Conservation (phyloP, 306 rosid species). For the Quercus rubra region DNA sequence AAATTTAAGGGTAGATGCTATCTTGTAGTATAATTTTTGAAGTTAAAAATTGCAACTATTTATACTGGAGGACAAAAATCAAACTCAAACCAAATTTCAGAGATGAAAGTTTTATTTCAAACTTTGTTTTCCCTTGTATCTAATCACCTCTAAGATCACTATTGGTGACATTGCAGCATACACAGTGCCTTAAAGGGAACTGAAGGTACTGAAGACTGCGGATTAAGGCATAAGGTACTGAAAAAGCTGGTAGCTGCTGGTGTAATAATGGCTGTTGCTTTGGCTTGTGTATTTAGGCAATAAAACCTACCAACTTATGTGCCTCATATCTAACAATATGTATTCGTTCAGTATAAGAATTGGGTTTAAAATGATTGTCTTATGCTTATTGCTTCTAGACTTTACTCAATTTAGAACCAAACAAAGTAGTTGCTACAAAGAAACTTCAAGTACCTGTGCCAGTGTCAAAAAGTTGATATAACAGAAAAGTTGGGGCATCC, state of each 20-base stretch:
- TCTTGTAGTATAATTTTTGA: too few relatives aligned
- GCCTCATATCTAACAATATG: slow-evolving; percentile 17
- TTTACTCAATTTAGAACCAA: background rate
- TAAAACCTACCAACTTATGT: slow-evolving; percentile 35
- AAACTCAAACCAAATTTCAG: too few relatives aligned
- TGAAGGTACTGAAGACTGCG: slow-evolving; percentile 5
- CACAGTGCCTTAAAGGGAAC: slow-evolving; percentile 45
- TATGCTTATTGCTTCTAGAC: background rate
- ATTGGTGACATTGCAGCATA: slow-evolving; percentile 45
- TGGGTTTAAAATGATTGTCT: background rate
- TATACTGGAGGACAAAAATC: too few relatives aligned
- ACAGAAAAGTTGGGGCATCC: background rate
- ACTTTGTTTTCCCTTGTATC: background rate
- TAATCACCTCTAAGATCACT: background rate
- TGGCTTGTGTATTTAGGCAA: slow-evolving; percentile 22
- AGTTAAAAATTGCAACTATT: too few relatives aligned
- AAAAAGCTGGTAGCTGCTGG: slow-evolving; percentile 21
- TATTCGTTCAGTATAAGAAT: background rate
- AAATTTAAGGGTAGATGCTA: too few relatives aligned
- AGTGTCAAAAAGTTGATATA: background rate
- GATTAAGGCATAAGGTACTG: background rate
- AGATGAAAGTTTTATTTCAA: too few relatives aligned
- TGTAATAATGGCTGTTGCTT: slow-evolving; percentile 11
- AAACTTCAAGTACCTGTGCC: background rate
- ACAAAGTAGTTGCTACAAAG: background rate